Evolutionary conservation across 2,329 filamentous ascomycete species (phyloP).

Genomic region (Truncatella angustata): DNA sequence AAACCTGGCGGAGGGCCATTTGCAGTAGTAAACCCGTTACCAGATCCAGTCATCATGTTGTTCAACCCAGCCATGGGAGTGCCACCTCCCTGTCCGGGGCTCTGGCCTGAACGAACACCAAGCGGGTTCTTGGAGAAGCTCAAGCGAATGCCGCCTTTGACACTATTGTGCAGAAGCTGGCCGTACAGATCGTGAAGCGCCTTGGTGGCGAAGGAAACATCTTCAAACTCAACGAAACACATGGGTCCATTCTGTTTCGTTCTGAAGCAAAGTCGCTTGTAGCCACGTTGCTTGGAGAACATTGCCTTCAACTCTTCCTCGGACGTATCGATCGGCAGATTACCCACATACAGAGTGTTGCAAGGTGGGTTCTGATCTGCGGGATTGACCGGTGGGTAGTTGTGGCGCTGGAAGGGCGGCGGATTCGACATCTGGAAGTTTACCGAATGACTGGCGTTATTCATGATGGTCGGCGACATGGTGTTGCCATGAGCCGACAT

Average conservation of each 20-base stretch:
- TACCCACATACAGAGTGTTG: conserved; percentile 98
- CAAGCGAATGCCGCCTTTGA: conserved; percentile 90
- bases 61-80: conserved; percentile 53
- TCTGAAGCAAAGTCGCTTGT: conserved; percentile 91
- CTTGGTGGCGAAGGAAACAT: conserved; percentile 87
- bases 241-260: conserved; percentile 95
- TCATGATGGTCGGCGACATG: conserved; percentile 58
- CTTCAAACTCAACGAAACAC: conserved; percentile 99
- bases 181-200: conserved; percentile 89
- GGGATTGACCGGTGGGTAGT: conserved; percentile 84
- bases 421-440: conserved; percentile 55
- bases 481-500: conserved; percentile 41
- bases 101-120: conserved; percentile 80
- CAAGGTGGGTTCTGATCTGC: conserved; percentile 96
- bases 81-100: conserved; percentile 38
- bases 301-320: conserved; percentile 94
- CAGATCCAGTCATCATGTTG: conserved; percentile 51
- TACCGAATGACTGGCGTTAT: conserved; percentile 39
- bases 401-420: conserved; percentile 60
- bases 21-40: conserved; percentile 63
- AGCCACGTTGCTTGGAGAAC: conserved; percentile 90
- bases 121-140: conserved; percentile 98
- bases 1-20: conserved; percentile 82
- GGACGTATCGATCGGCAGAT: conserved; percentile 85
- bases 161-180: conserved; percentile 80